Percentiles rank a stretch among this genome's conserved stretches.
Evolutionary conservation across 257 asterid species (phyloP).

Genomic region (Solanum gracilifrons): DNA sequence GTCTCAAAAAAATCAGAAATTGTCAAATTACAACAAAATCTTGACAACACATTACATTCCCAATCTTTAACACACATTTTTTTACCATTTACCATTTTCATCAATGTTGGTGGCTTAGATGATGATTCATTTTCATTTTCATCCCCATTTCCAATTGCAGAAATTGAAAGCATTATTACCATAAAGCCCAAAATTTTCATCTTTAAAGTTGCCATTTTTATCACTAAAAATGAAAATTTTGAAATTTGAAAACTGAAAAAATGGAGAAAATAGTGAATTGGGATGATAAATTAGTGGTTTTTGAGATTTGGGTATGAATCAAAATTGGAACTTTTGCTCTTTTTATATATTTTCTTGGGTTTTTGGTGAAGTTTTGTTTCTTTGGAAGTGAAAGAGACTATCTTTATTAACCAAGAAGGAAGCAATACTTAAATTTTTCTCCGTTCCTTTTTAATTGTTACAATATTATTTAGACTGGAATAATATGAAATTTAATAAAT

Average conservation of each 20-base stretch:
- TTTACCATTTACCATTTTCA: conserved; percentile 52
- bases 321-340: neutral
- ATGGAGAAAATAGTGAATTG: neutral
- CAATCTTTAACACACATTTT: conserved; percentile 57
- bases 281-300: neutral
- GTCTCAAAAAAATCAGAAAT: conserved; percentile 59
- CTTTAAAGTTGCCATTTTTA: conserved; percentile 6
- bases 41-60: conserved; percentile 57
- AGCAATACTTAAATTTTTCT: neutral
- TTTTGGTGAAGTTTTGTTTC: neutral
- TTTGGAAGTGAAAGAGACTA: neutral
- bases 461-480: too few relatives aligned
- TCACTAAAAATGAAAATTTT: neutral
- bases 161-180: conserved; percentile 5
- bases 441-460: too few relatives aligned
- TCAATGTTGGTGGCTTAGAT: conserved; percentile 22
- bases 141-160: neutral
- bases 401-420: neutral
- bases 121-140: neutral
- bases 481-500: too few relatives aligned
- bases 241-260: neutral
- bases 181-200: conserved; percentile 16
- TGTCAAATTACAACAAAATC: conserved; percentile 67
- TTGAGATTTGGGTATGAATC: neutral
- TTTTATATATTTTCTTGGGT: neutral